These are phyloP conservation scores for Entomortierella chlamydospora DNA, from an alignment of 192 early-diverging fungal genomes.

Conservation along the genomic window DNA sequence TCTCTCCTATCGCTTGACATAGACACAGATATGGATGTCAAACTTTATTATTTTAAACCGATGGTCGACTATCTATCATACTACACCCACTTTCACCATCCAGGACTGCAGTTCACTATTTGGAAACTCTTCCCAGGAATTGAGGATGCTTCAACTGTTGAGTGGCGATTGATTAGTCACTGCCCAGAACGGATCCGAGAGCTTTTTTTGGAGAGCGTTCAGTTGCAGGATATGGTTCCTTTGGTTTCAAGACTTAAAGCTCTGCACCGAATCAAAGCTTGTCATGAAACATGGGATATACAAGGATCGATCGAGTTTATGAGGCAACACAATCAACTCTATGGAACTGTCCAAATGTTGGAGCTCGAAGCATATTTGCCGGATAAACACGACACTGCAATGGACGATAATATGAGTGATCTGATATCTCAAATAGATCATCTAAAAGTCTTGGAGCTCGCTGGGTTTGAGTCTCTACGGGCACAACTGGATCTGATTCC, in stretches of 20 bases:
- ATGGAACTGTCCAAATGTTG: conserved; percentile 43
- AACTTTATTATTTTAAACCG: conserved; percentile 21
- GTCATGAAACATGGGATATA: conserved; percentile 44
- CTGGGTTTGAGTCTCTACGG: conserved; percentile 29
- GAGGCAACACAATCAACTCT: conserved; percentile 35
- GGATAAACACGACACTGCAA: conserved; percentile 27
- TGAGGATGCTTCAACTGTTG: conserved; percentile 24
- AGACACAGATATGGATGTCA: conserved; percentile 18
- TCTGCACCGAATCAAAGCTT: conserved; percentile 32
- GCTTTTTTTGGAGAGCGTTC: conserved; percentile 41
- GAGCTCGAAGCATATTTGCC: conserved; percentile 40
- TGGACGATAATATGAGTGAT: conserved; percentile 23
- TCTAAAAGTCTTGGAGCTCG: conserved; percentile 28
- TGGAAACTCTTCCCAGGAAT: conserved; percentile 39
- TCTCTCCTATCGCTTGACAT: conserved; percentile 13
- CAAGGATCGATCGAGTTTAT: conserved; percentile 36
- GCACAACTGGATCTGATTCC: conserved; percentile 27
- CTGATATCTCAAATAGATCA: conserved; percentile 30
- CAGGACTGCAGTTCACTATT: conserved; percentile 28
- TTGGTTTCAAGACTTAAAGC: conserved; percentile 14
- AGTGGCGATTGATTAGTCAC: conserved; percentile 32
- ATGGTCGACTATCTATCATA: conserved; percentile 35
- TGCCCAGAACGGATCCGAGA: conserved; percentile 45
- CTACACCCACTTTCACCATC: conserved; percentile 40
- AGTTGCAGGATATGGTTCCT: conserved; percentile 29